Evolutionary conservation across 106 monocot genomes (phyloP), one percentile per base, ranked within the genome.

Genomic region (Gastrodia elata): DNA sequence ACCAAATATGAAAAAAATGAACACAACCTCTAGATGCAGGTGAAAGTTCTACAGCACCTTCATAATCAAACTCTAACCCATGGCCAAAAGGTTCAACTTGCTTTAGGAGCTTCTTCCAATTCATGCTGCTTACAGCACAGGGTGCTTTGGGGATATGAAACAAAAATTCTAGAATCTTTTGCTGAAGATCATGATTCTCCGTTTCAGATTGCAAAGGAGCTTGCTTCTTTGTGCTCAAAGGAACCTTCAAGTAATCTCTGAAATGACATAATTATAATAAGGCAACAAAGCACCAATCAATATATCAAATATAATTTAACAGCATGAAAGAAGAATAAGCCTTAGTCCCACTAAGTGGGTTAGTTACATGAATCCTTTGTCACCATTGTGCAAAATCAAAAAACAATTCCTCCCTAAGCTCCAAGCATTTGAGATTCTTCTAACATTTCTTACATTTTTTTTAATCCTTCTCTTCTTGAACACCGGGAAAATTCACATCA

Each of bases 91-190:
- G 69, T 75, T 93, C 81, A 28, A 93, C 79, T 48, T 88, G 83
- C 76, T 88, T 68, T 18, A 80, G 88, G 49, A 90, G 78, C 74
- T 86, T 88, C 76, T 90, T 97, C 97, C 97, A 97, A 75, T 90
- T 79, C 97, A 88, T 86, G 79, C 15, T 25, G 59, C 40, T 86
- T 70, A 82, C 73, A 42, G 82, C 81, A 11, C 44, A 75, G 16
- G 81, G 76, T 39, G 1, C 26, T 36, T 80, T 73, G 65, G 88
- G 77, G 15, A 83, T 69, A 67, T 73, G 80, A 73, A 93, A 97
- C 57, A 97, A 77, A 65, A 86, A 86, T 15, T 84, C 90, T 35
- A 97, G 73, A 14, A 97, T 76, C 73, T 86, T 81, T 71, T 97
- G 87, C 74, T 82, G 92, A 46, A 88, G 76, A 67, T 78, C 78